Evolutionary conservation across 2,329 filamentous ascomycete species (phyloP).

Genomic region (Ceratocystiopsis minuta): DNA sequence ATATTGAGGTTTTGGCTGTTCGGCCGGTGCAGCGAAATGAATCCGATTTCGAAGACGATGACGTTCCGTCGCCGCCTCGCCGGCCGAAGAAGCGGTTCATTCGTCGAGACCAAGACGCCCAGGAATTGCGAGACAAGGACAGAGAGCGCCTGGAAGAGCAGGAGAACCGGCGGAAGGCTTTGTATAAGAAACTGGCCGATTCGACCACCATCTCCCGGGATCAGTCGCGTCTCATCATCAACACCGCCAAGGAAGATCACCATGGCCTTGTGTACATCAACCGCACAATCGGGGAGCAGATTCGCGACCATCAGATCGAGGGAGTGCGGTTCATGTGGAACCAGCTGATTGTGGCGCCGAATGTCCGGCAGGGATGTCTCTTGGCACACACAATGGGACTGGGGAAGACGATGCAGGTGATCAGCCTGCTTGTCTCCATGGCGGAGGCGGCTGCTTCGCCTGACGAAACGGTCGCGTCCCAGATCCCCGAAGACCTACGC

Average conservation of each 20-base stretch:
- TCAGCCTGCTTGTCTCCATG: slow-evolving; percentile 64
- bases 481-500: slow-evolving; percentile 50
- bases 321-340: slow-evolving; percentile 84
- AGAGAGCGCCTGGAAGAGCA: slow-evolving; percentile 34
- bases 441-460: slow-evolving; percentile 43
- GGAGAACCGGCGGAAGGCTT: slow-evolving; percentile 29
- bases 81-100: slow-evolving; percentile 27
- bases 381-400: slow-evolving; percentile 83
- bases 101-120: slow-evolving; percentile 29
- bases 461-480: slow-evolving; percentile 36
- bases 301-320: slow-evolving; percentile 65
- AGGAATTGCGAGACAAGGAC: slow-evolving; percentile 37
- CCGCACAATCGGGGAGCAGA: slow-evolving; percentile 39
- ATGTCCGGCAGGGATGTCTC: slow-evolving; percentile 53
- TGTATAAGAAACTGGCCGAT: slow-evolving; percentile 26
- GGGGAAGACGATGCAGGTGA: slow-evolving; percentile 83
- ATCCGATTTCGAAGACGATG: slow-evolving; percentile 1
- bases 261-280: slow-evolving; percentile 48
- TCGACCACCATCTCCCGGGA: slow-evolving; percentile 25
- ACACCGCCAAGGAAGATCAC: slow-evolving; percentile 42
- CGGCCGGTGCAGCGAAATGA: too few relatives aligned
- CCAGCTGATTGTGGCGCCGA: slow-evolving; percentile 46
- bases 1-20: too few relatives aligned
- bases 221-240: slow-evolving; percentile 41
- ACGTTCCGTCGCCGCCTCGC: slow-evolving; percentile 9